Conservation (phyloP, 495 filamentous ascomycete species). For the Xylaria acuta region DNA sequence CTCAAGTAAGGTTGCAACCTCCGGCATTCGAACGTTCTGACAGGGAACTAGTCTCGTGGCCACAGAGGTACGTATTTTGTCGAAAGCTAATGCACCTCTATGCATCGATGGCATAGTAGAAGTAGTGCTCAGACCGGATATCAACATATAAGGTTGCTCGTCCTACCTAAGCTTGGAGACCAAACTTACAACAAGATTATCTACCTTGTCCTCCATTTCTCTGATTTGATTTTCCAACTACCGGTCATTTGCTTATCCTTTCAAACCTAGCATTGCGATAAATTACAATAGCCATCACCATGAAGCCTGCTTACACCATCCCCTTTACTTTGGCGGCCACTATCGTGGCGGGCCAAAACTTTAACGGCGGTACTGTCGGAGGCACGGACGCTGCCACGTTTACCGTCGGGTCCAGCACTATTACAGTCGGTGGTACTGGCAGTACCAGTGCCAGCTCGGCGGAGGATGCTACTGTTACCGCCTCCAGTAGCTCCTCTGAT, state of each 20-base stretch:
- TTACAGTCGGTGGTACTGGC: conserved; percentile 9
- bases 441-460: not conserved
- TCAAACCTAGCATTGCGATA: not conserved
- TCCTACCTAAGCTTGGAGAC: not conserved
- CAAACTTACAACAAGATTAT: no score
- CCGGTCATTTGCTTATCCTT: not conserved
- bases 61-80: conserved; percentile 32
- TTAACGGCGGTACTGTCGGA: conserved; percentile 19
- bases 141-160: conserved; percentile 1
- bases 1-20: conserved; percentile 1
- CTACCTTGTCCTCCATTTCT: not conserved
- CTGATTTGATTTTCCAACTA: not conserved
- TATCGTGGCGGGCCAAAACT: conserved; percentile 7
- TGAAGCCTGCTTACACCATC: conserved; percentile 11
- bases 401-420: conserved; percentile 27
- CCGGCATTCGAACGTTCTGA: not conserved
- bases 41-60: conserved; percentile 21
- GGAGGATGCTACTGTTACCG: conserved; percentile 5
- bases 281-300: not conserved
- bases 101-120: not conserved
- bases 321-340: not conserved
- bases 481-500: not conserved
- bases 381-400: conserved; percentile 33
- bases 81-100: conserved; percentile 28
- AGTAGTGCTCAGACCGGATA: not conserved